phyloP scores from a whole-genome alignment of 2,329 filamentous ascomycete genomes.

The Exophiala oligosperma region DNA sequence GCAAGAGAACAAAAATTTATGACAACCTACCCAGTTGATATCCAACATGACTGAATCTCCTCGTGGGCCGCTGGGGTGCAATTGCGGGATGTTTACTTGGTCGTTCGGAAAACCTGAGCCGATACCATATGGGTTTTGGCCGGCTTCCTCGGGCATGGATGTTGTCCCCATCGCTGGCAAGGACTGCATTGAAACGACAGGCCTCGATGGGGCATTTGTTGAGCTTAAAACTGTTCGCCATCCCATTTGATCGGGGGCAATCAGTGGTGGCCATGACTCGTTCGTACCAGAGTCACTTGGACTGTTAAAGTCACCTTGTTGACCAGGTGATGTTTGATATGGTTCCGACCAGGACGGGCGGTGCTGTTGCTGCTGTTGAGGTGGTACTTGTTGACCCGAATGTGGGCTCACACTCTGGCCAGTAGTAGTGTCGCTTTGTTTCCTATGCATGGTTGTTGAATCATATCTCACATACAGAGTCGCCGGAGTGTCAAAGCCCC shows the following conservation, averaged over 20 bases:
- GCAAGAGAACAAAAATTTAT: background rate
- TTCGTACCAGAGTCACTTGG: slow-evolving; percentile 27
- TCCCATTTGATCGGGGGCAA: slow-evolving; percentile 18
- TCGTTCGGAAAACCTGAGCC: slow-evolving; percentile 21
- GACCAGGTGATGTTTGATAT: slow-evolving; percentile 16
- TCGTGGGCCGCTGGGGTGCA: slow-evolving; percentile 13
- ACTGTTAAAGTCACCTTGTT: slow-evolving; percentile 21
- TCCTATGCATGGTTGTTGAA: too few relatives aligned
- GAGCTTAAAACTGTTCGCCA: slow-evolving; percentile 19
- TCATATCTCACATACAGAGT: slow-evolving; percentile 16
- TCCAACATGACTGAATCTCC: slow-evolving; percentile 47
- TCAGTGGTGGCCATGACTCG: slow-evolving; percentile 26
- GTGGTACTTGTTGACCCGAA: slow-evolving; percentile 1
- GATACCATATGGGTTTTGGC: slow-evolving; percentile 15
- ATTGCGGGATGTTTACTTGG: slow-evolving; percentile 24
- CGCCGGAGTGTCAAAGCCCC: slow-evolving; percentile 27
- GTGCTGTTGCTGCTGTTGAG: slow-evolving; percentile 1
- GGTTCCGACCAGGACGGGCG: background rate
- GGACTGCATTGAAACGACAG: slow-evolving; percentile 7
- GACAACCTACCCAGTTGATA: slow-evolving; percentile 65
- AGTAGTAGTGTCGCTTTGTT: background rate
- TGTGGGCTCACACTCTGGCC: background rate
- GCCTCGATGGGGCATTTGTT: background rate
- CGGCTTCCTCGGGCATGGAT: slow-evolving; percentile 23
- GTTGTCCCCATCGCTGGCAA: slow-evolving; percentile 1